Base-by-base conservation (phyloP, 1,284 basidiomycete species). In the Phylloboletellus chloephorus region DNA sequence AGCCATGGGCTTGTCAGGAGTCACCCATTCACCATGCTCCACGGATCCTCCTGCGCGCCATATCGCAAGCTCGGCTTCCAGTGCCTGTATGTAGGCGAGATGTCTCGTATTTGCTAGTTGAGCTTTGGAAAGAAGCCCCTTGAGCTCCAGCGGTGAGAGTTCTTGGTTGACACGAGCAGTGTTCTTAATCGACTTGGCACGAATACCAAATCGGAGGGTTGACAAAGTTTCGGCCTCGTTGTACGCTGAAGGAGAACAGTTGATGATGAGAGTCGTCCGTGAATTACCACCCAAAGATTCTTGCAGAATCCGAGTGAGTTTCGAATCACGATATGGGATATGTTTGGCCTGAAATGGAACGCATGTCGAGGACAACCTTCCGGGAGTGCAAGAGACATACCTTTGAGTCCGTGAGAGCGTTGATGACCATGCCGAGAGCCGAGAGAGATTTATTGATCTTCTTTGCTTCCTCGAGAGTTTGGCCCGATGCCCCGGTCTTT, bases 131-230 rank as follows among this genome's bases (percentile, higher is more conserved):
- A 99, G 74, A 30, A 96, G 71, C 8, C 79, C 82, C 61, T 98
- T 98, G 69, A 99, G 85, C 61, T 99, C 96, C 36, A 91, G 74
- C 1, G 96, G 95, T 0, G 94, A 98, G 34, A 99, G 77, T 64
- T 99, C 96, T 39, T 93, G 91, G 65, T 99, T 99, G 71, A 99
- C 90, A 43, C 94, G 86, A 41, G 96, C 96, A 56, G 90, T 93
- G 70, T 99, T 99, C 88, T 98, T 98, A 79, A 99, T 99, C 22
- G 89, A 90, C 67, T 99, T 99, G 22, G 96, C 96, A 47, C 94
- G 88, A 65, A 97, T 96, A 76, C 96, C 96, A 66, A 99, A 99
- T 21, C 96, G 87, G 23, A 99, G 78, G 1, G 96, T 99, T 0
- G 87, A 89, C n/a, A 99, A 73, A 1, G 96, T 99, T 67, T 99